A percentile compares a stretch with the other conserved stretches of the same genome.
Conservation (phyloP, 768 basidiomycete species). For the Punctularia strigosozonata region DNA sequence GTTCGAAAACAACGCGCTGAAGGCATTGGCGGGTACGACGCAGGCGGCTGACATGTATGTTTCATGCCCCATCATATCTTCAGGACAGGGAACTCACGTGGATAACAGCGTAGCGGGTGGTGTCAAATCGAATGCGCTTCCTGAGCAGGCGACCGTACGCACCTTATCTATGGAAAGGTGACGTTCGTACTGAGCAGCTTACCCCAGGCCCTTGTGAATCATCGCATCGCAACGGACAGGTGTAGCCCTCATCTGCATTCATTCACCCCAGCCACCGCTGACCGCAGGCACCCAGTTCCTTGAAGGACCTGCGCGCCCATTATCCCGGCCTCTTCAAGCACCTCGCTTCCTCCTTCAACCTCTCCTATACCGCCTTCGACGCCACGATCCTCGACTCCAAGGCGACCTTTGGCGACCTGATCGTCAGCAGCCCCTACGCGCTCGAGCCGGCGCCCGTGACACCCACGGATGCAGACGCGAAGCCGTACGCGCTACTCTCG, state of each 20-base stretch:
- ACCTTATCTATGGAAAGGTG: too few relatives aligned
- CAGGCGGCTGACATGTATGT: constrained; percentile 68
- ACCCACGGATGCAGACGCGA: constrained; percentile 21
- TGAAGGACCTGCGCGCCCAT: constrained; percentile 27
- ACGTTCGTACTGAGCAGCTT: too few relatives aligned
- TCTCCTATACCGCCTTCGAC: constrained; percentile 46
- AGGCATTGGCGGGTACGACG: constrained; percentile 51
- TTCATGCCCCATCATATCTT: too few relatives aligned
- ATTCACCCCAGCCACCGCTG: neutral
- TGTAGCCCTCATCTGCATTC: constrained; percentile 10
- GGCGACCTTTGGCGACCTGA: constrained; percentile 38
- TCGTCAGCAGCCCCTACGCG: constrained; percentile 31
- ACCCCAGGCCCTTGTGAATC: constrained; percentile 59
- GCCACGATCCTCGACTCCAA: constrained; percentile 16
- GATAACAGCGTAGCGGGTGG: constrained; percentile 39
- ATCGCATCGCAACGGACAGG: constrained; percentile 57
- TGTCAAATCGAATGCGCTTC: constrained; percentile 70
- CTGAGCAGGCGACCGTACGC: constrained; percentile 66
- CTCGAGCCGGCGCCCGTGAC: constrained; percentile 63
- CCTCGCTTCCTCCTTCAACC: constrained; percentile 40
- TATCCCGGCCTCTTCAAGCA: constrained; percentile 29
- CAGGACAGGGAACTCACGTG: constrained; percentile 23
- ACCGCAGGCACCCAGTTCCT: neutral
- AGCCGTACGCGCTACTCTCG: constrained; percentile 20
- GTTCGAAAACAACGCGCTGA: constrained; percentile 25